Evolutionary conservation across 768 basidiomycete species (phyloP).

Genomic region (Mycena metata): DNA sequence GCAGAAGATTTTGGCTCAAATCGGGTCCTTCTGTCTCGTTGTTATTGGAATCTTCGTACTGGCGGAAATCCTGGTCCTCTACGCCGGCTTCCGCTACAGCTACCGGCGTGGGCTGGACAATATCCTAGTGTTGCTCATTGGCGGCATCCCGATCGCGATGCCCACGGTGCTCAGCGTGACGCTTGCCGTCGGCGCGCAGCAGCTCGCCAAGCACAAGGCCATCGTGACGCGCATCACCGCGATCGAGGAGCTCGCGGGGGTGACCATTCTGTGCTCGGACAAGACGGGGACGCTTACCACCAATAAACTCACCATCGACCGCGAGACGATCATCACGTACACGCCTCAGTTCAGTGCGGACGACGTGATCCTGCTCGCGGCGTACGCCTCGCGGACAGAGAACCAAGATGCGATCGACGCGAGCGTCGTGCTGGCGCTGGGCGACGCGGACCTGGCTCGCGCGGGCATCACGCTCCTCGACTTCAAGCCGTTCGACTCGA

Average conservation of each 20-base stretch:
- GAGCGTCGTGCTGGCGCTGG: conserved; percentile 87
- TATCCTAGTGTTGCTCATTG: conserved; percentile 98
- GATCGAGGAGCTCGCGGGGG: conserved; percentile 91
- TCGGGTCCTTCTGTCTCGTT: conserved; percentile 97
- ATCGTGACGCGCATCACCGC: conserved; percentile 99
- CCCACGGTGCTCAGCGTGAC: conserved; percentile 98
- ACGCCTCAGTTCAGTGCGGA: conserved; percentile 85
- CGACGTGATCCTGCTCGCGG: conserved; percentile 93
- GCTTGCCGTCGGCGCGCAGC: conserved; percentile 98
- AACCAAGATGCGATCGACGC: conserved; percentile 98
- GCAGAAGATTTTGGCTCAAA: conserved; percentile 98
- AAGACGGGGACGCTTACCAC: conserved; percentile 99
- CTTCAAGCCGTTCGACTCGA: conserved; percentile 99
- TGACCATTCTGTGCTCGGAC: conserved; percentile 98
- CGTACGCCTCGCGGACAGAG: conserved; percentile 97
- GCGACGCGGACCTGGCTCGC: conserved; percentile 66
- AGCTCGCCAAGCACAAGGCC: conserved; percentile 95
- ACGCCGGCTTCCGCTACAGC: conserved; percentile 89
- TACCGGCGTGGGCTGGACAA: conserved; percentile 96
- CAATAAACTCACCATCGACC: conserved; percentile 99
- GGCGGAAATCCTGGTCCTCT: conserved; percentile 94
- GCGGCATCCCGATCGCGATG: conserved; percentile 99
- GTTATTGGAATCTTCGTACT: conserved; percentile 96
- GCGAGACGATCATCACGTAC: conserved; percentile 90
- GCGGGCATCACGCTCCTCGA: conserved; percentile 95